Conservation (phyloP, 805 yeast species). For the Candida piceae region DNA sequence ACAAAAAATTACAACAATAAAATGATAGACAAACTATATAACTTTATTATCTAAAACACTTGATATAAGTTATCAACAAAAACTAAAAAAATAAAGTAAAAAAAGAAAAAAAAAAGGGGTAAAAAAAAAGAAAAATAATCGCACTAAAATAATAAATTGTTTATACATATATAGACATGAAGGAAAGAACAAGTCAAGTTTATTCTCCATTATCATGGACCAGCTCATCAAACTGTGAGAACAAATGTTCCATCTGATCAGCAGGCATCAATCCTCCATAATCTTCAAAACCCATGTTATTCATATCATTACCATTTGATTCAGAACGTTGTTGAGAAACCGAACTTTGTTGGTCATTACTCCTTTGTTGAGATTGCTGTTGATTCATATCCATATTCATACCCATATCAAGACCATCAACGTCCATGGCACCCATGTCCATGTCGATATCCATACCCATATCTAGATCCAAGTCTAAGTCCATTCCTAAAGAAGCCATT, state of each 20-base stretch:
- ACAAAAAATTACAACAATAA: no score
- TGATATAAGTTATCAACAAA: no score
- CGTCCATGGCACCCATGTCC: slow-evolving; percentile 9
- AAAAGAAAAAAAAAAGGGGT: no score
- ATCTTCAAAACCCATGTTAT: slow-evolving; percentile 5
- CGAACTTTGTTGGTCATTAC: slow-evolving; percentile 1
- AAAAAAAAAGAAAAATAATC: no score
- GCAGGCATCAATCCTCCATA: slow-evolving; percentile 19
- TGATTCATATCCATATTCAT: slow-evolving; percentile 5
- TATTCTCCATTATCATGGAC: slow-evolving; percentile 13
- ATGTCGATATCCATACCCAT: slow-evolving; percentile 10
- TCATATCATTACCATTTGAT: not conserved
- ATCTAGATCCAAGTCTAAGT: slow-evolving; percentile 2
- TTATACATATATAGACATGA: not conserved
- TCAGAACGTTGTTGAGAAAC: no score
- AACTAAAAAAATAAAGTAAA: no score
- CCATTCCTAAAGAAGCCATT: not conserved
- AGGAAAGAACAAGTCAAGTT: no score
- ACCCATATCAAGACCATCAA: slow-evolving; percentile 8
- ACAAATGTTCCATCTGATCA: slow-evolving; percentile 29
- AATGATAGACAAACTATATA: no score
- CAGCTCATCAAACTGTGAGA: slow-evolving; percentile 29
- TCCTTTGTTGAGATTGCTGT: slow-evolving; percentile 1
- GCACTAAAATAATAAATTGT: not conserved
- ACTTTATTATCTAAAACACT: no score